Conservation (phyloP, 2,329 filamentous ascomycete genomes). For the Cladophialophora chaetospira region DNA sequence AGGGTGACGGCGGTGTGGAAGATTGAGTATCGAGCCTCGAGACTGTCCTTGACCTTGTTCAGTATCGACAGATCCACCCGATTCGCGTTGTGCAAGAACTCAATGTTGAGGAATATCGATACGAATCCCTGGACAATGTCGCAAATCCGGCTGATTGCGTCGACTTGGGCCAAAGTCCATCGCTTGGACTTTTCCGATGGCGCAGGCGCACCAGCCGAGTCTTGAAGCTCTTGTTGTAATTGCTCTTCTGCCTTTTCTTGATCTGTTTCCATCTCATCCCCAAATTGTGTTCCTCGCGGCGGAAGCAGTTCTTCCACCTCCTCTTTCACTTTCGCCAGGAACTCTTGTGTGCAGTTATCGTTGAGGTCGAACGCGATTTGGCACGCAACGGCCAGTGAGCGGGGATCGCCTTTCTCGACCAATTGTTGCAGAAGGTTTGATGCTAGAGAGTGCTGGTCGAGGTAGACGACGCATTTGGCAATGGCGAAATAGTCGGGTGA, state of each 20-base stretch:
- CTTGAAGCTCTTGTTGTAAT: constrained; percentile 57
- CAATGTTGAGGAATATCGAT: constrained; percentile 90
- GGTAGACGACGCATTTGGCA: constrained; percentile 94
- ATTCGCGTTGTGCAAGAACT: constrained; percentile 95
- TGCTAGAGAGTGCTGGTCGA: constrained; percentile 88
- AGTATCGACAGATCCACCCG: constrained; percentile 88
- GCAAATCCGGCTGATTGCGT: constrained; percentile 59
- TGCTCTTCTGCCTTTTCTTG: constrained; percentile 53
- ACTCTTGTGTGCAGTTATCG: constrained; percentile 98
- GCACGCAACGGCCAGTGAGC: constrained; percentile 83
- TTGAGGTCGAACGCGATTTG: constrained; percentile 98
- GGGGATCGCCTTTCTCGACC: constrained; percentile 74
- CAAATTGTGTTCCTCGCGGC: constrained; percentile 48
- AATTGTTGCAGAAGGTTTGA: constrained; percentile 81
- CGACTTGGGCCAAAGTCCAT: constrained; percentile 51
- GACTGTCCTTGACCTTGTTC: constrained; percentile 93
- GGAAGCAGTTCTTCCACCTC: constrained; percentile 64
- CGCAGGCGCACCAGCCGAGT: constrained; percentile 47
- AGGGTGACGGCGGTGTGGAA: constrained; percentile 98
- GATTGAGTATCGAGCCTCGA: constrained; percentile 95
- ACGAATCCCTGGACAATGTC: constrained; percentile 81
- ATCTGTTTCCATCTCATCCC: constrained; percentile 50
- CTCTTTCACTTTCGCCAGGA: constrained; percentile 83
- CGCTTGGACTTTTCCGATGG: constrained; percentile 50
- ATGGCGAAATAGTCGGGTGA: constrained; percentile 97